These are phyloP conservation scores for Chlamydomonas incerta DNA, from an alignment of 139 green algal genomes.

Conservation along the genomic window DNA sequence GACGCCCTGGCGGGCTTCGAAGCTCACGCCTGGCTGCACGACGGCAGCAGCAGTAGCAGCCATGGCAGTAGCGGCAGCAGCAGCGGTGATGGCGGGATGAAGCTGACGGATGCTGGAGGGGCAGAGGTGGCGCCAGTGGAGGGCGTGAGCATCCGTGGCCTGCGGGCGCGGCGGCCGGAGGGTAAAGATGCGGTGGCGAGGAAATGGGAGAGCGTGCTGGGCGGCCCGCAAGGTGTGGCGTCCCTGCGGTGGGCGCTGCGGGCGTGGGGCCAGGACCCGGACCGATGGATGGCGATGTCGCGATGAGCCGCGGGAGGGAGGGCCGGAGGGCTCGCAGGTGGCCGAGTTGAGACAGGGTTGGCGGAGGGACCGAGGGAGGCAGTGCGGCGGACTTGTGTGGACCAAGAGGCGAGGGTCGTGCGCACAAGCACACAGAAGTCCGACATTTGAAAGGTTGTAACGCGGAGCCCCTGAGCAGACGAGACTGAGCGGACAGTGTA, in stretches of 20 bases:
- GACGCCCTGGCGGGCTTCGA: background rate
- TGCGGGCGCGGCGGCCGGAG: constrained; percentile 1
- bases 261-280: background rate
- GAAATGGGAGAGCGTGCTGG: constrained; percentile 4
- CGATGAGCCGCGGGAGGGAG: too few species aligned
- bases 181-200: background rate
- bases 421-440: too few species aligned
- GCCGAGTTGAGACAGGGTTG: too few species aligned
- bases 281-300: background rate
- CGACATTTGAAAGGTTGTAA: too few species aligned
- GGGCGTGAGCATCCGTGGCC: constrained; percentile 6
- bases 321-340: too few species aligned
- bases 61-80: too few species aligned
- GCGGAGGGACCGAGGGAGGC: too few species aligned
- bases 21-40: background rate
- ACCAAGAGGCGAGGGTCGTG: too few species aligned
- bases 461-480: too few species aligned
- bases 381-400: too few species aligned
- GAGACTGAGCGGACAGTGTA: too few species aligned
- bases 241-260: background rate
- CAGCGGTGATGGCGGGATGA: background rate
- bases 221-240: background rate
- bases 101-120: too few species aligned
- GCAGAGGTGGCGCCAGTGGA: background rate
- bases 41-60: background rate